Conservation (phyloP, 2,329 filamentous ascomycete species). For the Talaromyces sp. region DNA sequence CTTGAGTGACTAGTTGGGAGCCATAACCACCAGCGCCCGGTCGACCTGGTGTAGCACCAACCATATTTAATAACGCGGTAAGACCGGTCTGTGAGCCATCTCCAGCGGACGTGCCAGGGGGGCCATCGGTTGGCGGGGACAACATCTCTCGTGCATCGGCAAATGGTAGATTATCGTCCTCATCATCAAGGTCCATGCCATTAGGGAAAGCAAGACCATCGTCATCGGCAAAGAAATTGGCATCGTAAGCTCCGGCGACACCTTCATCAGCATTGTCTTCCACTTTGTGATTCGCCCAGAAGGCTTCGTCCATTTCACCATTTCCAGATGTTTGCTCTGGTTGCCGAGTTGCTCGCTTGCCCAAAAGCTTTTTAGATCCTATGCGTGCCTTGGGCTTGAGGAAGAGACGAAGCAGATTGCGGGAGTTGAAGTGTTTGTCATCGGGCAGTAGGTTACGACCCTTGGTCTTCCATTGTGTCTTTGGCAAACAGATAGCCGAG, state of each 20-base stretch:
- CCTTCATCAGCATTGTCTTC: conserved; percentile 64
- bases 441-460: conserved; percentile 91
- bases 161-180: conserved; percentile 51
- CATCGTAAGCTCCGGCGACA: conserved; percentile 81
- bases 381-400: conserved; percentile 90
- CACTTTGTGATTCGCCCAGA: conserved; percentile 72
- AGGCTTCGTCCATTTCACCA: conserved; percentile 89
- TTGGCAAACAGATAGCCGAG: conserved; percentile 79
- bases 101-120: conserved; percentile 33
- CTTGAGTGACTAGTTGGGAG: conserved; percentile 64
- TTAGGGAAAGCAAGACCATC: conserved; percentile 52
- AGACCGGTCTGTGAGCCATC: conserved; percentile 41
- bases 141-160: conserved; percentile 54
- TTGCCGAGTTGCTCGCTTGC: conserved; percentile 46
- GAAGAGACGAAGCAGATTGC: conserved; percentile 85
- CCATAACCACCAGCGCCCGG: conserved; percentile 59
- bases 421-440: conserved; percentile 97
- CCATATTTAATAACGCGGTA: conserved; percentile 43
- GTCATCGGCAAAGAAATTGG: conserved; percentile 91
- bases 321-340: conserved; percentile 61
- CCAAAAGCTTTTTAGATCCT: conserved; percentile 63
- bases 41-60: conserved; percentile 43
- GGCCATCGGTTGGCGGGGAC: conserved; percentile 43
- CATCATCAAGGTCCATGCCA: conserved; percentile 50
- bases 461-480: conserved; percentile 94